Evolutionary conservation across 306 rosid species (phyloP).

Genomic region (Phaseolus lunatus): DNA sequence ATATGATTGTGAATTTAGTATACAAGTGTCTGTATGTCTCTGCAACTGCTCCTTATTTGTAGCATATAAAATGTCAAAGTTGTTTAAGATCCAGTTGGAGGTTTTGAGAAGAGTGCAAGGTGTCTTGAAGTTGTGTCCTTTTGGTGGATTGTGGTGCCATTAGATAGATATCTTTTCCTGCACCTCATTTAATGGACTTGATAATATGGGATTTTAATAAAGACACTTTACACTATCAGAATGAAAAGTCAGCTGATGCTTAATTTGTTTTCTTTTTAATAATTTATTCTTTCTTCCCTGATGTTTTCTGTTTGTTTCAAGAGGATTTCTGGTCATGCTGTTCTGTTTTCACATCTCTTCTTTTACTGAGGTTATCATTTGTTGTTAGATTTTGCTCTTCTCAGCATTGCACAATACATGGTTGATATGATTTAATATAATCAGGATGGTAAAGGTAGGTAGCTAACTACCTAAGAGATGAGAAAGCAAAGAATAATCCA

Average conservation of each 20-base stretch:
- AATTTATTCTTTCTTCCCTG: constrained; percentile 14
- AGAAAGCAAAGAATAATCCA: constrained; percentile 22
- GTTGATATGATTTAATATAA: neutral
- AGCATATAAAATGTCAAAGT: constrained; percentile 26
- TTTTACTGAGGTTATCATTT: neutral
- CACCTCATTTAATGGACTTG: constrained; percentile 15
- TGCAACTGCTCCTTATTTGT: neutral
- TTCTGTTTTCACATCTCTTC: neutral
- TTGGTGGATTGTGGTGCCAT: neutral
- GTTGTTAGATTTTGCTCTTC: constrained; percentile 1
- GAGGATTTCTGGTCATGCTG: neutral
- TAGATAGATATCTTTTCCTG: neutral
- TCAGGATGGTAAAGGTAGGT: neutral
- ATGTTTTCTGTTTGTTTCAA: neutral
- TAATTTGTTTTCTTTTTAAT: constrained; percentile 21
- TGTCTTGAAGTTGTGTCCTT: neutral
- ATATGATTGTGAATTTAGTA: neutral
- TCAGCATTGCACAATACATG: neutral
- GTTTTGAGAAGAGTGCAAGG: neutral
- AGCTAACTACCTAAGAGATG: neutral
- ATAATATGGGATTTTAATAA: neutral
- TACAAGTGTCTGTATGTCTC: neutral
- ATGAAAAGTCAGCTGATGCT: neutral
- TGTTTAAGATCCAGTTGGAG: constrained; percentile 5
- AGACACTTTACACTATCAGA: constrained; percentile 3